phyloP scores from a whole-genome alignment of 2,329 filamentous ascomycete species.

The Teratosphaeria viscida region DNA sequence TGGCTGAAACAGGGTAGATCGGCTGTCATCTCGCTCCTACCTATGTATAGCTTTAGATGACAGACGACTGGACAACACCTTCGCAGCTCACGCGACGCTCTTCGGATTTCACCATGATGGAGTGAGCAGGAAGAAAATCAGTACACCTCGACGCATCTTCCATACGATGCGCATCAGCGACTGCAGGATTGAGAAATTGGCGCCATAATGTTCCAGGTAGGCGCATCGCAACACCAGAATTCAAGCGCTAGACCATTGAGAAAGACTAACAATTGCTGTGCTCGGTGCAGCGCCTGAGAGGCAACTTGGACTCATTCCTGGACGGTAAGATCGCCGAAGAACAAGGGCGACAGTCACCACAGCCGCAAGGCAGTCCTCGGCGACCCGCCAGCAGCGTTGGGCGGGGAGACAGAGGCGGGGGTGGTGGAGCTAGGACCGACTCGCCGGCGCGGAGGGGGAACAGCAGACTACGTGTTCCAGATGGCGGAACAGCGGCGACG shows the following conservation, averaged over 20 bases:
- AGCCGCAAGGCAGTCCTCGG: conserved; percentile 32
- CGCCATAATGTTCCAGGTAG: conserved; percentile 17
- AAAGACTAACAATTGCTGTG: neutral
- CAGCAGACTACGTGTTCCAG: conserved; percentile 16
- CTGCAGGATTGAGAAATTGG: conserved; percentile 1
- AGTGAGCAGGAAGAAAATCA: neutral
- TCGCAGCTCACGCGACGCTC: neutral
- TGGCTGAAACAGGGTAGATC: neutral
- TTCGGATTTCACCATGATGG: neutral
- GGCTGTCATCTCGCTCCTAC: neutral
- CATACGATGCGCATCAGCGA: conserved; percentile 1
- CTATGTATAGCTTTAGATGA: neutral
- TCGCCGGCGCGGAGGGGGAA: conserved; percentile 18
- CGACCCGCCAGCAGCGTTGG: conserved; percentile 24
- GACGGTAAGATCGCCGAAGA: conserved; percentile 72
- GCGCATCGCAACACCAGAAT: neutral
- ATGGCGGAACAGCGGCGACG: conserved; percentile 6
- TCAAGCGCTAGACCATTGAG: neutral
- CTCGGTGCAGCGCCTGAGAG: conserved; percentile 22
- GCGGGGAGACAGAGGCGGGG: conserved; percentile 29
- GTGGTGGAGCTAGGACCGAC: conserved; percentile 26
- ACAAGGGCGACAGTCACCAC: conserved; percentile 60
- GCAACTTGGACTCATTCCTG: conserved; percentile 27
- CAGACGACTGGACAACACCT: neutral
- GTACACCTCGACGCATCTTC: neutral